phyloP scores from a whole-genome alignment of 441 rosid species.

The Codiaeum variegatum region DNA sequence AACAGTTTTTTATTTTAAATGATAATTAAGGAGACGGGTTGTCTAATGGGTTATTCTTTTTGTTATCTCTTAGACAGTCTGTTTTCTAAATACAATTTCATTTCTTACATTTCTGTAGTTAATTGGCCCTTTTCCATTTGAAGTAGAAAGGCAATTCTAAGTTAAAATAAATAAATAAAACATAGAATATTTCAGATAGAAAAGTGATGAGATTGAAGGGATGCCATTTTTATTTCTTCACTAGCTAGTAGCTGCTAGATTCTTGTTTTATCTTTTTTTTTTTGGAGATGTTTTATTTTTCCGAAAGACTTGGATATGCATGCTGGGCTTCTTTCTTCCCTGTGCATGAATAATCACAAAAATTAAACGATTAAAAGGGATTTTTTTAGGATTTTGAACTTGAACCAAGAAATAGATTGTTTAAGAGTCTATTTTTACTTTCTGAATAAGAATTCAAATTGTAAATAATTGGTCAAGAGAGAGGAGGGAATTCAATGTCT shows the following conservation, averaged over 20 bases:
- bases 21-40: neutral
- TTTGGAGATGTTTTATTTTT: neutral
- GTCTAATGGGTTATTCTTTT: neutral
- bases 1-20: neutral
- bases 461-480: neutral
- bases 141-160: neutral
- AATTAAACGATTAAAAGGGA: neutral
- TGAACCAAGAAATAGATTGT: neutral
- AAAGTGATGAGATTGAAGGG: neutral
- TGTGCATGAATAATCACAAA: neutral
- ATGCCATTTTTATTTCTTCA: neutral
- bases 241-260: neutral
- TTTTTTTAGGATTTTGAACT: neutral
- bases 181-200: neutral
- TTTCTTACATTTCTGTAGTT: neutral
- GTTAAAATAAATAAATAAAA: neutral
- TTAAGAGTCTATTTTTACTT: neutral
- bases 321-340: neutral
- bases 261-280: neutral
- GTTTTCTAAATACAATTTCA: neutral
- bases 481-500: neutral
- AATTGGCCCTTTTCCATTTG: neutral
- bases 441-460: neutral
- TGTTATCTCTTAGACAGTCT: neutral
- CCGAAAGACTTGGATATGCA: neutral